Conservation (phyloP, 2,329 filamentous ascomycete species). For the Epichloe elymi region DNA sequence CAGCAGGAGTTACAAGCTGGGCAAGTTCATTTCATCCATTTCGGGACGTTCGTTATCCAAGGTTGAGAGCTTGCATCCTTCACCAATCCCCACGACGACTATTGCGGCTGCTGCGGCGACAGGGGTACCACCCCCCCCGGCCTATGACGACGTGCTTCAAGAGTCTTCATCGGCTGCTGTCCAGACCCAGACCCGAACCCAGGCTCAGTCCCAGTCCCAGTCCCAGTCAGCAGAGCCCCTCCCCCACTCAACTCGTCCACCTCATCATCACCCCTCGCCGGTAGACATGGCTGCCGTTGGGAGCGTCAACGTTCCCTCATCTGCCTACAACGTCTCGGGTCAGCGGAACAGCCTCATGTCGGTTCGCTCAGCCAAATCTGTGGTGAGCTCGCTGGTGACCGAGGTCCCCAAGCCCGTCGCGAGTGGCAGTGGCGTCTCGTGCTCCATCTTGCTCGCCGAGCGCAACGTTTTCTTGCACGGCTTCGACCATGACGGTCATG, state of each 20-base stretch:
- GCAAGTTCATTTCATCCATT: constrained; percentile 8
- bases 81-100: not conserved
- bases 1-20: constrained; percentile 19
- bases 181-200: not conserved
- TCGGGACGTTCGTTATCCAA: constrained; percentile 2
- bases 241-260: constrained; percentile 1
- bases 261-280: constrained; percentile 1
- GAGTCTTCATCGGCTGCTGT: not conserved
- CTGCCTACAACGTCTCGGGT: constrained; percentile 15
- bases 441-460: constrained; percentile 64
- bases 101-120: constrained; percentile 4
- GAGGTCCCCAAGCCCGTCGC: constrained; percentile 62
- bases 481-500: constrained; percentile 57
- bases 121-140: constrained; percentile 11
- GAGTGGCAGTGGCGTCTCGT: constrained; percentile 60
- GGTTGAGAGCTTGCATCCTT: not conserved
- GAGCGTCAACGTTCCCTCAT: constrained; percentile 9
- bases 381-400: constrained; percentile 36
- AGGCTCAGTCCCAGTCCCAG: too few species aligned
- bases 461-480: constrained; percentile 70
- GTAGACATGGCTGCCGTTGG: constrained; percentile 12
- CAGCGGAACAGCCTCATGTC: constrained; percentile 39
- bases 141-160: constrained; percentile 18
- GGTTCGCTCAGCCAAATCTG: constrained; percentile 35
- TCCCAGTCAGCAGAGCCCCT: not conserved